A percentile compares a stretch with the other conserved stretches of the same genome.
phyloP scores from a whole-genome alignment of 495 filamentous ascomycete genomes.

The Hyphodiscus hymeniophilus region DNA sequence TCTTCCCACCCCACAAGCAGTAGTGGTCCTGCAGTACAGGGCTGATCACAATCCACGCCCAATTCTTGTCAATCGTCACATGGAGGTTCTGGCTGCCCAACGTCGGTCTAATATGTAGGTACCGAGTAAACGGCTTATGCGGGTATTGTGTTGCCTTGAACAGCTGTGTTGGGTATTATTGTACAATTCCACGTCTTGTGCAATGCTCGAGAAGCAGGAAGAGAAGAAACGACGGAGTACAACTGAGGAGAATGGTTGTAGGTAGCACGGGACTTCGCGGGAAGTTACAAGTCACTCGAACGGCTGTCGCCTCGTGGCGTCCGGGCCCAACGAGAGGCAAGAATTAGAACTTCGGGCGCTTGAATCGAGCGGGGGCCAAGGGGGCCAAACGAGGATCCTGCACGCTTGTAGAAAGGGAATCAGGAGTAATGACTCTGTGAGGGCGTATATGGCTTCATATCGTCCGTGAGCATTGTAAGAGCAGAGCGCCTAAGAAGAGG shows the following conservation, averaged over 20 bases:
- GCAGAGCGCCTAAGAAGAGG: slow-evolving; percentile 23
- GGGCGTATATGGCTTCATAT: slow-evolving; percentile 19
- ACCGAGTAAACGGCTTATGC: slow-evolving; percentile 9
- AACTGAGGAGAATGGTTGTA: slow-evolving; percentile 14
- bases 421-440: slow-evolving; percentile 8
- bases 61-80: slow-evolving; percentile 22
- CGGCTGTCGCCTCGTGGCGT: slow-evolving; percentile 19
- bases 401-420: slow-evolving; percentile 10
- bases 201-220: slow-evolving; percentile 7
- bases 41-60: slow-evolving; percentile 23
- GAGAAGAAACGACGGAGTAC: slow-evolving; percentile 16
- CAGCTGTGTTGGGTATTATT: slow-evolving; percentile 9
- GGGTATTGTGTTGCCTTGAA: slow-evolving; percentile 7
- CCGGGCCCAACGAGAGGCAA: slow-evolving; percentile 15
- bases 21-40: slow-evolving; percentile 24
- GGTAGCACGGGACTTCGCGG: slow-evolving; percentile 23
- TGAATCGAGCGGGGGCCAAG: slow-evolving; percentile 16
- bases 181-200: background rate
- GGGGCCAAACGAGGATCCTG: slow-evolving; percentile 20
- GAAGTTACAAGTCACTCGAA: slow-evolving; percentile 16
- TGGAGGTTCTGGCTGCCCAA: slow-evolving; percentile 19
- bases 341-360: slow-evolving; percentile 18
- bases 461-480: slow-evolving; percentile 18
- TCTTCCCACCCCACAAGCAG: slow-evolving; percentile 18
- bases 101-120: slow-evolving; percentile 8